phyloP scores from a whole-genome alignment of 352 stramenopile genomes.

The Pythium rhizo-oryzae region DNA sequence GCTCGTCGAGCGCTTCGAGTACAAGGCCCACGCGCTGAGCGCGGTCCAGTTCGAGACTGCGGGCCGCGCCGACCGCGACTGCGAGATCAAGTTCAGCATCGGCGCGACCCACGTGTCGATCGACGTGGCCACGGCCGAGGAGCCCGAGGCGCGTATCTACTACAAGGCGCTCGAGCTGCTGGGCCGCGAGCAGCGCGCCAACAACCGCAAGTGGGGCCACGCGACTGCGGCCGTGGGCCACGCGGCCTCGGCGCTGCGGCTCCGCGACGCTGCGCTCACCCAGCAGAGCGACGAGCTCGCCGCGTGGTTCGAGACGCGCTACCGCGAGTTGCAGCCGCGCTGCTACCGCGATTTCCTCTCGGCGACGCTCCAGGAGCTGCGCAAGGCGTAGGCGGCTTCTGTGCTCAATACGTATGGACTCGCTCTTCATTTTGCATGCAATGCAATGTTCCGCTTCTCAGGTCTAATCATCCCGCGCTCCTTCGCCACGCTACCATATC shows the following conservation, averaged over 20 bases:
- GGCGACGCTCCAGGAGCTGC: conserved; percentile 9
- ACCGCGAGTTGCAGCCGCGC: conserved; percentile 22
- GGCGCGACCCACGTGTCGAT: conserved; percentile 24
- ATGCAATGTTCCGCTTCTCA: too few species aligned
- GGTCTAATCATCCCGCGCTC: too few species aligned
- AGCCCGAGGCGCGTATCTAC: conserved; percentile 11
- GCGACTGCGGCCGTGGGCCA: conserved; percentile 11
- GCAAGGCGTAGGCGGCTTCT: neutral
- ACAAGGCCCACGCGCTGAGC: conserved; percentile 20
- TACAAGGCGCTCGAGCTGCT: conserved; percentile 26
- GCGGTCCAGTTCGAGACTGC: conserved; percentile 27
- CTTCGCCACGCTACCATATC: too few species aligned
- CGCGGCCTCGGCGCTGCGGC: conserved; percentile 14
- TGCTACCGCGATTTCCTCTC: conserved; percentile 24
- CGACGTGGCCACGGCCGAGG: conserved; percentile 25
- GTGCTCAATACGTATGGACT: too few species aligned
- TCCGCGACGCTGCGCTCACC: conserved; percentile 4
- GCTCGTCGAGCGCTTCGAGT: conserved; percentile 29
- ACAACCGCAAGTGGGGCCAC: conserved; percentile 18
- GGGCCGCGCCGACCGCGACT: conserved; percentile 30
- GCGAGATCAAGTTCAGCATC: conserved; percentile 30
- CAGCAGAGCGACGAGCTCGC: conserved; percentile 12
- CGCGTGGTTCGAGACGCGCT: conserved; percentile 12
- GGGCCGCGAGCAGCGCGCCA: conserved; percentile 17
- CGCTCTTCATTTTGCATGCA: too few species aligned